phyloP scores from a whole-genome alignment of 2,329 filamentous ascomycete species.

The Lachnellula occidentalis region DNA sequence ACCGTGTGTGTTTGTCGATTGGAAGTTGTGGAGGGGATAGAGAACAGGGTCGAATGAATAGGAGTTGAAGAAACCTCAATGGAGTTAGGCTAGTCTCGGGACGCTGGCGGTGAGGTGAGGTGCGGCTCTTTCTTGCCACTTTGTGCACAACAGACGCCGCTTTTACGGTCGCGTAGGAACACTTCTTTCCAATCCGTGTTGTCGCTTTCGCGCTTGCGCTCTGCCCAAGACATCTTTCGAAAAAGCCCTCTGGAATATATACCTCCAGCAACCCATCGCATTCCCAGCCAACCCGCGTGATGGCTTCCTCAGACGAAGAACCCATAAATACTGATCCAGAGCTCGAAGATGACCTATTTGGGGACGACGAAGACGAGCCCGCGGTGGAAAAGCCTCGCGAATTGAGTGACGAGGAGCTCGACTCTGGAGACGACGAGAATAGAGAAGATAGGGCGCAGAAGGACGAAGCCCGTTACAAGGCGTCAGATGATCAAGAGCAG shows the following conservation, averaged over 20 bases:
- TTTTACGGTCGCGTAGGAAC: background rate
- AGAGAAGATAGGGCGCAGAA: constrained; percentile 53
- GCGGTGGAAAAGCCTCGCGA: constrained; percentile 32
- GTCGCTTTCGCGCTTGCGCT: too few relatives aligned
- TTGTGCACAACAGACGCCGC: background rate
- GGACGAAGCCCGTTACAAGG: constrained; percentile 34
- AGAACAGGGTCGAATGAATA: background rate
- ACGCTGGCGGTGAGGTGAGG: background rate
- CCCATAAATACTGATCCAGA: constrained; percentile 39
- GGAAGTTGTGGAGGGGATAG: background rate
- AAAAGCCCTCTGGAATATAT: background rate
- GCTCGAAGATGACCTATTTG: constrained; percentile 55
- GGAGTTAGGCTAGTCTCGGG: too few relatives aligned
- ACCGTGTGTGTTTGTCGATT: background rate
- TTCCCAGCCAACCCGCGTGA: constrained; percentile 6
- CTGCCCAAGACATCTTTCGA: background rate
- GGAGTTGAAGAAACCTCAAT: background rate
- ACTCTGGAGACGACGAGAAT: constrained; percentile 57
- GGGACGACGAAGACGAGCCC: constrained; percentile 41
- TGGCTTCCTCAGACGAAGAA: constrained; percentile 27
- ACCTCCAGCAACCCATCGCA: background rate
- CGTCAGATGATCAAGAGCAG: constrained; percentile 37
- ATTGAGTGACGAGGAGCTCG: constrained; percentile 55
- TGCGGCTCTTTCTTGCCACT: background rate
- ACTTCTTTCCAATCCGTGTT: background rate